A percentile compares a stretch with the other conserved stretches of the same genome.
Evolutionary conservation across 2,329 filamentous ascomycete genomes (phyloP).

Genomic region (Paecilomyces sp.): DNA sequence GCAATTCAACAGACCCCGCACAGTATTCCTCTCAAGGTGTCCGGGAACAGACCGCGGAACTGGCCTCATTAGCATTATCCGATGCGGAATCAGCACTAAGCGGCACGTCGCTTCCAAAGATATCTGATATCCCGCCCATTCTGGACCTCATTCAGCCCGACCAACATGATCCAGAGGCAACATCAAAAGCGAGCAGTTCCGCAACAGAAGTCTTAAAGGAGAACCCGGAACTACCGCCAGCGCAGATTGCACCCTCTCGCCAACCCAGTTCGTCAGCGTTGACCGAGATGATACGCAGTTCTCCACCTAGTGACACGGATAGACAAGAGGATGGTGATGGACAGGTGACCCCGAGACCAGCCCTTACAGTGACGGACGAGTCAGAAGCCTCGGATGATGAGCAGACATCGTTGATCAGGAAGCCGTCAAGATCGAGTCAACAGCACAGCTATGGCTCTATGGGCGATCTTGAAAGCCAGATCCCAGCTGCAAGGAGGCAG

Average conservation of each 20-base stretch:
- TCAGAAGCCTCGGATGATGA: conserved; percentile 24
- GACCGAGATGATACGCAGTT: conserved; percentile 44
- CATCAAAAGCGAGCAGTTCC: conserved; percentile 17
- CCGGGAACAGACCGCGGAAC: conserved; percentile 77
- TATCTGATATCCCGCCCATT: conserved; percentile 18
- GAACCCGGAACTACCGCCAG: conserved; percentile 51
- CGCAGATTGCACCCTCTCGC: conserved; percentile 17
- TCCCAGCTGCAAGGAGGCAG: conserved; percentile 3
- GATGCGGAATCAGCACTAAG: conserved; percentile 33
- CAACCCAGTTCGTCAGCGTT: conserved; percentile 38
- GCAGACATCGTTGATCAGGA: conserved; percentile 28
- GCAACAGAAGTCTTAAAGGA: conserved; percentile 52
- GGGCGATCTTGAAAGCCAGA: conserved; percentile 25
- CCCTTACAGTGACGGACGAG: conserved; percentile 12
- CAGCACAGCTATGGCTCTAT: conserved; percentile 21
- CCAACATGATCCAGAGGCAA: conserved; percentile 7
- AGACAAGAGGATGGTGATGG: conserved; percentile 12
- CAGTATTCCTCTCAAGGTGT: conserved; percentile 70
- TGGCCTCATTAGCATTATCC: conserved; percentile 74
- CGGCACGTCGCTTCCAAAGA: conserved; percentile 16
- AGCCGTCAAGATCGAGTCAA: conserved; percentile 19
- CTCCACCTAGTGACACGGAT: conserved; percentile 21
- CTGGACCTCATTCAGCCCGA: conserved; percentile 21
- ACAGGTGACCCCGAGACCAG: conserved; percentile 6
- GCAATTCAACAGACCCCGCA: conserved; percentile 52